A percentile compares a stretch with the other conserved stretches of the same genome.
These are phyloP conservation scores for Globomyces sp. DNA, from an alignment of 371 early-diverging fungal genomes.

Conservation along the genomic window DNA sequence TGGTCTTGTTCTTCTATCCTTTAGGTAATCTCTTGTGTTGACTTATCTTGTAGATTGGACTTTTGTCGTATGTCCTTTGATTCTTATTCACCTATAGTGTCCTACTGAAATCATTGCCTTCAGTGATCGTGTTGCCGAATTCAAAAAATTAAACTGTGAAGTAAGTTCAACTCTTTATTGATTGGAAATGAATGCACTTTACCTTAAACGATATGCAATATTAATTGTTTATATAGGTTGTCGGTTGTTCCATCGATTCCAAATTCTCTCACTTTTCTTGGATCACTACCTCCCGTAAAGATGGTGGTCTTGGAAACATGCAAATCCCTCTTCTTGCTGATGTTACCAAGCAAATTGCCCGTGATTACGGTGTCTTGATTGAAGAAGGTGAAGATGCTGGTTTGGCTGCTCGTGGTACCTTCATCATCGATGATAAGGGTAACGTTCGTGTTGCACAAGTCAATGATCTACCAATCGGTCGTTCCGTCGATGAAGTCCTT, in stretches of 20 bases:
- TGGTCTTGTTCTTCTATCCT: constrained; percentile 87
- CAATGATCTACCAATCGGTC: constrained; percentile 89
- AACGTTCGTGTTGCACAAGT: constrained; percentile 72
- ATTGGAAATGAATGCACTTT: too few species aligned
- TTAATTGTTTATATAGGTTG: constrained; percentile 41
- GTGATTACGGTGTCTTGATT: constrained; percentile 74
- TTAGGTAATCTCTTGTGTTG: constrained; percentile 23
- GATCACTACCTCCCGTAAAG: constrained; percentile 70
- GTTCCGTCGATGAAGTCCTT: constrained; percentile 66
- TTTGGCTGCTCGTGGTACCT: constrained; percentile 48
- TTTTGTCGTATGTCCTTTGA: constrained; percentile 60
- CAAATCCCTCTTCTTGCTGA: constrained; percentile 61
- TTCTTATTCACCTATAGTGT: not conserved
- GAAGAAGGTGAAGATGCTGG: constrained; percentile 62
- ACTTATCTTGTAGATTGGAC: constrained; percentile 25
- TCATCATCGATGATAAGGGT: constrained; percentile 92
- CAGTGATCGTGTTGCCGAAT: constrained; percentile 76
- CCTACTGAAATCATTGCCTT: constrained; percentile 72
- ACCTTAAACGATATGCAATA: not conserved
- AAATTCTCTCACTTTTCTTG: constrained; percentile 55
- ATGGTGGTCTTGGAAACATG: constrained; percentile 94
- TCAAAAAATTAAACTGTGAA: constrained; percentile 68
- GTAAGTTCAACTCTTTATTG: not conserved
- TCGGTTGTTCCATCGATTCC: constrained; percentile 75
- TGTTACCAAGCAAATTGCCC: constrained; percentile 75